Evolutionary conservation across 2,329 filamentous ascomycete genomes (phyloP).

Genomic region (Epichloe coenophiala): DNA sequence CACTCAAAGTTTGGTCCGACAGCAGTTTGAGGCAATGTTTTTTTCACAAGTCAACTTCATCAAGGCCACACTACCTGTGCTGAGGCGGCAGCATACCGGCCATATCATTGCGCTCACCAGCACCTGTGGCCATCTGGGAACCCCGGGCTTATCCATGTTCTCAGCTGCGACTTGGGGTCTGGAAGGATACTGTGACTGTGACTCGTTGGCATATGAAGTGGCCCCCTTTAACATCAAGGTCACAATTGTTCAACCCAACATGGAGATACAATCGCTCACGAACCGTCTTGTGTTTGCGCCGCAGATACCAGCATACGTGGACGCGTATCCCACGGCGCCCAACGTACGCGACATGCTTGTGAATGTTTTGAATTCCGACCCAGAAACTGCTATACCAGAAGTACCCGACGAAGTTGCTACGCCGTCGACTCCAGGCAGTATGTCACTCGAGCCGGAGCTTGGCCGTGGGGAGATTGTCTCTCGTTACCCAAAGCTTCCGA

Average conservation of each 20-base stretch:
- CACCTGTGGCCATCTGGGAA: conserved; percentile 84
- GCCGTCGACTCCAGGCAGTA: conserved; percentile 18
- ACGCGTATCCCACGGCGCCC: conserved; percentile 45
- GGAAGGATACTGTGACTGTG: conserved; percentile 92
- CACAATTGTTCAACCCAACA: conserved; percentile 89
- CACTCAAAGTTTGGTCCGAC: conserved; percentile 66
- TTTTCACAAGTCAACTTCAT: conserved; percentile 95
- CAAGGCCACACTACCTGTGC: conserved; percentile 68
- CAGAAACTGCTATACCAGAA: conserved; percentile 40
- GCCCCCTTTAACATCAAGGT: conserved; percentile 94
- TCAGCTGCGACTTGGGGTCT: conserved; percentile 89
- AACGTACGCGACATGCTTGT: conserved; percentile 72
- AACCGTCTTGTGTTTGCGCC: conserved; percentile 80
- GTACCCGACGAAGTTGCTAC: conserved; percentile 15
- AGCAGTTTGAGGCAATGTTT: conserved; percentile 91
- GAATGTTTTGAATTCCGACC: conserved; percentile 64
- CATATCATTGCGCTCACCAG: conserved; percentile 86
- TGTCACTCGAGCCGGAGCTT: conserved; percentile 19
- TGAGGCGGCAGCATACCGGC: conserved; percentile 68
- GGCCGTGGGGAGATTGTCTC: conserved; percentile 37
- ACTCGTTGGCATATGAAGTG: conserved; percentile 89
- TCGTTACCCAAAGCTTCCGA: conserved; percentile 62
- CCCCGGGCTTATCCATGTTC: conserved; percentile 80
- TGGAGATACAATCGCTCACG: conserved; percentile 78
- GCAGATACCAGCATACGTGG: conserved; percentile 43